Percentiles rank a stretch among this genome's conserved stretches.
phyloP scores from a whole-genome alignment of 2,329 filamentous ascomycete genomes.

The Monilinia fructigena region DNA sequence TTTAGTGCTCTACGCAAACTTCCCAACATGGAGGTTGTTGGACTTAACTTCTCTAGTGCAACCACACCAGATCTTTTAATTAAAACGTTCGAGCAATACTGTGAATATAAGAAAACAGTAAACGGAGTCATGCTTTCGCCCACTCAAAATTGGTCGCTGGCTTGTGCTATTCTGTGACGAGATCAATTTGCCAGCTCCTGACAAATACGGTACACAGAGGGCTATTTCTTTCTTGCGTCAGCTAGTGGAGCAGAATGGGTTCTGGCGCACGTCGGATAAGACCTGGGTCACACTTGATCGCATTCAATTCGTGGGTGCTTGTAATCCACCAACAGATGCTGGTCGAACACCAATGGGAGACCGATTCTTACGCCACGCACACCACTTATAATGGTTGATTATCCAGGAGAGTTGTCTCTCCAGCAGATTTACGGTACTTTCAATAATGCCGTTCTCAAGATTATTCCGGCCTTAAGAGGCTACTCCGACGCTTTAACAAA shows the following conservation, averaged over 20 bases:
- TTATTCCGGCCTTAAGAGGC: conserved; percentile 89
- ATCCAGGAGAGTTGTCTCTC: conserved; percentile 91
- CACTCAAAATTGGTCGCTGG: conserved; percentile 96
- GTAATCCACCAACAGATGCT: conserved; percentile 96
- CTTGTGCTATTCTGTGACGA: conserved; percentile 98
- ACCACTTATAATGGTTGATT: conserved; percentile 99
- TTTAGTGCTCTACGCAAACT: conserved; percentile 97
- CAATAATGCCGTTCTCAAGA: conserved; percentile 94
- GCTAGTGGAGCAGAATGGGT: conserved; percentile 97
- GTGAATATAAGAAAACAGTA: conserved; percentile 97
- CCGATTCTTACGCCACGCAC: conserved; percentile 91
- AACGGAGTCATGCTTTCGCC: conserved; percentile 95
- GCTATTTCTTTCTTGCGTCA: conserved; percentile 97
- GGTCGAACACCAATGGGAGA: conserved; percentile 92
- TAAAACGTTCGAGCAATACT: conserved; percentile 99
- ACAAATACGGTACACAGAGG: conserved; percentile 95
- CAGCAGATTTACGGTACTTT: conserved; percentile 99
- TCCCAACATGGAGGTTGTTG: conserved; percentile 98
- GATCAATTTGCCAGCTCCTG: conserved; percentile 96
- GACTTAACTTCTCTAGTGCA: conserved; percentile 98
- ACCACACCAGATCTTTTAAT: conserved; percentile 96
- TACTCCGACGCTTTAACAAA: conserved; percentile 93
- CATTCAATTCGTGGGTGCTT: conserved; percentile 98
- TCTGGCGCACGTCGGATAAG: conserved; percentile 97
- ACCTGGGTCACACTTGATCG: conserved; percentile 96